A percentile compares a stretch with the other conserved stretches of the same genome.
Evolutionary conservation across 257 asterid genomes (phyloP).

Genomic region (Solanum appendiculatum): DNA sequence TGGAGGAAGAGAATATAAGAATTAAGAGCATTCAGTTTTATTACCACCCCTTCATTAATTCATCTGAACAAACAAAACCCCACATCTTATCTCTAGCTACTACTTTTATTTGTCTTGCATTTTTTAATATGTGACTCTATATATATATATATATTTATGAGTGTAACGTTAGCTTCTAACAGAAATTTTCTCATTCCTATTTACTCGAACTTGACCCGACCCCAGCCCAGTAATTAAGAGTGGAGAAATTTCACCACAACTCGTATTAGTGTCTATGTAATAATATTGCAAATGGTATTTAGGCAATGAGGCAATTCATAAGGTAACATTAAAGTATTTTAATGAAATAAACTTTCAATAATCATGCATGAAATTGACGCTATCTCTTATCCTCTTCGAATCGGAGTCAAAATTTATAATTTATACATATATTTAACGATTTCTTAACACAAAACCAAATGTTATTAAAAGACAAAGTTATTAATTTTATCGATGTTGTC

Average conservation of each 20-base stretch:
- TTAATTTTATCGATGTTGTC: no score
- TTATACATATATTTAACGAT: no score
- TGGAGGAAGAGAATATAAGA: background rate
- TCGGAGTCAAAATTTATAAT: no score
- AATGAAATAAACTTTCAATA: background rate
- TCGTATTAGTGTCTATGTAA: background rate
- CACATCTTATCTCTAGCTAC: background rate
- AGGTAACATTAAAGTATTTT: background rate
- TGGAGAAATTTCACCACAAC: no score
- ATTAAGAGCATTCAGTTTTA: background rate
- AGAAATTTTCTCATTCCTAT: no score
- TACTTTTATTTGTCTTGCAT: background rate
- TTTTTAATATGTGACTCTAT: background rate
- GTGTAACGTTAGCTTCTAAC: no score
- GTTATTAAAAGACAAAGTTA: background rate
- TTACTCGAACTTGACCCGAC: no score
- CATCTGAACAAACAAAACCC: background rate
- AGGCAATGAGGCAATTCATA: background rate
- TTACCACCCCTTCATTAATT: background rate
- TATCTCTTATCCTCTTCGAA: fast-evolving
- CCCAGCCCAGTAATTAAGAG: fast-evolving
- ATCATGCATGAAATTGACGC: background rate
- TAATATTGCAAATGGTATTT: background rate
- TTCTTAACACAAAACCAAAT: background rate
- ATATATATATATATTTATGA: background rate